Conservation (phyloP, 106 monocot genomes). For the Phalaenopsis equestris region DNA sequence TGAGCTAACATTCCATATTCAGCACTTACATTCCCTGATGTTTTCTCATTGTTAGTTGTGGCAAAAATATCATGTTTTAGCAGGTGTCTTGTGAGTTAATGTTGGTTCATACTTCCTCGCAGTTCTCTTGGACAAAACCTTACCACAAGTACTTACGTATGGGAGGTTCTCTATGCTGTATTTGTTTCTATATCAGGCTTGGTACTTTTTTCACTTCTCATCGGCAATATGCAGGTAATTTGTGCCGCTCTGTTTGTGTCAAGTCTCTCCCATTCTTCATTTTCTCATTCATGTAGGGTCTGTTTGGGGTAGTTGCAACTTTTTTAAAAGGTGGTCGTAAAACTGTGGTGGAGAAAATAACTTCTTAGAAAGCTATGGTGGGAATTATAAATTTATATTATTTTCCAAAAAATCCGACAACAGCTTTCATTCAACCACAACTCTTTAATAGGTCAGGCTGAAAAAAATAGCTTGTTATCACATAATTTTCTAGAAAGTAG, state of each 20-base stretch:
- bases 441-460: no score
- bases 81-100: neutral
- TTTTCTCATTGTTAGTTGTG: neutral
- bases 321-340: no score
- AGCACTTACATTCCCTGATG: neutral
- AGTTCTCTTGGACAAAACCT: slow-evolving; percentile 92
- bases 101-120: slow-evolving; percentile 6
- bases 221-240: slow-evolving; percentile 91
- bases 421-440: no score
- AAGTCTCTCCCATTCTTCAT: neutral
- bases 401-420: no score
- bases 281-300: neutral
- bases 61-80: neutral
- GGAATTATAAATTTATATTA: no score
- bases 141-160: slow-evolving; percentile 55
- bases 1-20: neutral
- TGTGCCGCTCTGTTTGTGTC: neutral
- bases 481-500: no score
- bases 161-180: slow-evolving; percentile 76
- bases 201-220: slow-evolving; percentile 87
- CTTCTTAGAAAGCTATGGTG: no score
- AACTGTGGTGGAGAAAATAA: no score
- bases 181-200: slow-evolving; percentile 67
- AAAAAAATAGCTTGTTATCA: no score
- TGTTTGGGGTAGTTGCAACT: no score